Percentiles rank a stretch among this genome's conserved stretches.
phyloP scores from a whole-genome alignment of 305 asterid genomes.

The Galium porrigens region DNA sequence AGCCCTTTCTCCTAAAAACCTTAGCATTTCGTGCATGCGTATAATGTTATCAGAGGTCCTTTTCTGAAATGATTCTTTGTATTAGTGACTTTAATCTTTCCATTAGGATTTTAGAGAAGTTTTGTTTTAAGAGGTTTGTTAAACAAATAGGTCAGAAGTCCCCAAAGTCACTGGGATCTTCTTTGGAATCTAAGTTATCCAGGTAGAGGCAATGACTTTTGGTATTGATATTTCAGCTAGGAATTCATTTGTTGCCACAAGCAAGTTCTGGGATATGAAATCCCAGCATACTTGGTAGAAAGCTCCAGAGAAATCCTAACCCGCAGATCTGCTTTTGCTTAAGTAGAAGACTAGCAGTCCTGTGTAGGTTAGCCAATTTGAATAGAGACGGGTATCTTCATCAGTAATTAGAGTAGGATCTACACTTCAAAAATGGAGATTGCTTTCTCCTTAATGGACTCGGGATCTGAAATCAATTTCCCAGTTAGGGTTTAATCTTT shows the following conservation, averaged over 20 bases:
- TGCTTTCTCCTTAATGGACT: neutral
- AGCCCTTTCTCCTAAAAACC: too few relatives aligned
- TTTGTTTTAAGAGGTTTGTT: neutral
- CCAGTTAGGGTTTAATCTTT: neutral
- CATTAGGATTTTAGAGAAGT: neutral
- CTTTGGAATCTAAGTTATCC: neutral
- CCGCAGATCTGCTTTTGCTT: neutral
- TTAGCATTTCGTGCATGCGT: neutral
- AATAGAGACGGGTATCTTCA: neutral
- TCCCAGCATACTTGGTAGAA: neutral
- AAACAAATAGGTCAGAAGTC: neutral
- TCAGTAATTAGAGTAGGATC: neutral
- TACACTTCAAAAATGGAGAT: neutral
- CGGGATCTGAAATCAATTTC: neutral
- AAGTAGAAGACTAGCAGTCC: neutral
- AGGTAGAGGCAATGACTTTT: neutral
- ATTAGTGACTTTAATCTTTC: neutral
- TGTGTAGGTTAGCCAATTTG: neutral
- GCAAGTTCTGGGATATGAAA: neutral
- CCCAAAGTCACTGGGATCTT: neutral
- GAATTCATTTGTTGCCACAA: neutral
- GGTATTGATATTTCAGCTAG: neutral
- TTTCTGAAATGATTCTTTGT: neutral
- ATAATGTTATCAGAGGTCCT: neutral
- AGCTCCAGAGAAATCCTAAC: neutral